phyloP scores from a whole-genome alignment of 371 early-diverging fungal species.

The Syncephalastrum racemosum region DNA sequence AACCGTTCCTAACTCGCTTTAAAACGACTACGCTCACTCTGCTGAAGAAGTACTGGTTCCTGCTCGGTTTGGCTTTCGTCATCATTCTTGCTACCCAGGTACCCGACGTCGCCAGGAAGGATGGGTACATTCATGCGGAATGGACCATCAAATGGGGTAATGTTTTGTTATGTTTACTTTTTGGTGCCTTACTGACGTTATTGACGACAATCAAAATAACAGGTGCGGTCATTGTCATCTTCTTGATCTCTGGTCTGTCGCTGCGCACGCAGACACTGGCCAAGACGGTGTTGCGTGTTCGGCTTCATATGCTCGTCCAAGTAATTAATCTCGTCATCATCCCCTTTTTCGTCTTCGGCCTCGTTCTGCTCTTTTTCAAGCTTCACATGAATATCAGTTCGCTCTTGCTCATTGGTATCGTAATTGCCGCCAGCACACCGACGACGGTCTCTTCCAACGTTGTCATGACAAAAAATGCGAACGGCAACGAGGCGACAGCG shows the following conservation, averaged over 20 bases:
- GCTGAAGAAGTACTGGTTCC: slow-evolving; percentile 48
- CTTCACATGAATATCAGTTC: slow-evolving; percentile 49
- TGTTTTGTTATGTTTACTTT: not conserved
- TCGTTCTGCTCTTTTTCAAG: slow-evolving; percentile 52
- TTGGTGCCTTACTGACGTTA: not conserved
- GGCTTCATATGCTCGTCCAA: slow-evolving; percentile 67
- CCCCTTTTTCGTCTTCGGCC: slow-evolving; percentile 65
- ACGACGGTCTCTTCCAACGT: slow-evolving; percentile 81
- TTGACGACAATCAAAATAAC: not conserved
- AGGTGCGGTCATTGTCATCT: slow-evolving; percentile 66
- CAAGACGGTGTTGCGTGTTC: slow-evolving; percentile 57
- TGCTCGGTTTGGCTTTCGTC: slow-evolving; percentile 54
- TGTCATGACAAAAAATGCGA: slow-evolving; percentile 75
- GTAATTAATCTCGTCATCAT: slow-evolving; percentile 60
- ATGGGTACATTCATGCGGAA: slow-evolving; percentile 59
- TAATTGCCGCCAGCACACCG: slow-evolving; percentile 69
- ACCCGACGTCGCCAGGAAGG: slow-evolving; percentile 57
- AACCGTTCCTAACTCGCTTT: not conserved
- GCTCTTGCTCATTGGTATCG: slow-evolving; percentile 63
- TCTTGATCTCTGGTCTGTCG: slow-evolving; percentile 71
- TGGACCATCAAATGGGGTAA: slow-evolving; percentile 67
- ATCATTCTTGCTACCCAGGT: slow-evolving; percentile 60
- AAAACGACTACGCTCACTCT: not conserved
- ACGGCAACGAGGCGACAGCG: slow-evolving; percentile 71
- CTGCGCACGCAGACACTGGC: slow-evolving; percentile 65